A percentile compares a stretch with the other conserved stretches of the same genome.
Evolutionary conservation across 2,329 filamentous ascomycete species (phyloP).

Genomic region (Eurotiales sp.): DNA sequence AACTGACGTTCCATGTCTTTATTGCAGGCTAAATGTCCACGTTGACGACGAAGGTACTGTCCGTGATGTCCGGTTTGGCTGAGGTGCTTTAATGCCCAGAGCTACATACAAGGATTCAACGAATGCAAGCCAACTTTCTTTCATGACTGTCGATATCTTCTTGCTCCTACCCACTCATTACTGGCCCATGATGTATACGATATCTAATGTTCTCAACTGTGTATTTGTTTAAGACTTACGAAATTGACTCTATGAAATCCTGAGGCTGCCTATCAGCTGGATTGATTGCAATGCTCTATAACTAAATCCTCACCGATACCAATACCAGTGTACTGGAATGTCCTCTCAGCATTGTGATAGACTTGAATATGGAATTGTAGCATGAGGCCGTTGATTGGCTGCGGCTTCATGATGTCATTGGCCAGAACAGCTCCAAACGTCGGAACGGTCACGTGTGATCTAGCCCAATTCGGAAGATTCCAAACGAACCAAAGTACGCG

Average conservation of each 20-base stretch:
- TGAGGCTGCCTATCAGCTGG: no score
- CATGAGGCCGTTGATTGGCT: neutral
- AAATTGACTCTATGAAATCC: neutral
- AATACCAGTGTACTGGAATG: no score
- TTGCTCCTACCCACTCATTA: no score
- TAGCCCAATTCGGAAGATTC: conserved; percentile 15
- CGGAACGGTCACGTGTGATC: conserved; percentile 3
- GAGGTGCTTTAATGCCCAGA: conserved; percentile 12
- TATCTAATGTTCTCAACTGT: neutral
- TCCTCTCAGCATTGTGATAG: no score
- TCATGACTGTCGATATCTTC: no score
- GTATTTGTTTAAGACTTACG: neutral
- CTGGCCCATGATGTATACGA: neutral
- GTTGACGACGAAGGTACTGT: conserved; percentile 42
- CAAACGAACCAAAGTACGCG: conserved; percentile 12
- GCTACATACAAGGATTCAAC: neutral
- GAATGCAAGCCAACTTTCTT: no score
- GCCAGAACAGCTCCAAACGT: neutral
- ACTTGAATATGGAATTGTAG: neutral
- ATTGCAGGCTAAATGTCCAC: conserved; percentile 41
- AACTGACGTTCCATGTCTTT: neutral
- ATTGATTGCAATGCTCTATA: no score
- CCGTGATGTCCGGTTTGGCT: conserved; percentile 41
- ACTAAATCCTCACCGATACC: no score
- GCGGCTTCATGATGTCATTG: conserved; percentile 1